Percentiles rank a stretch among this genome's conserved stretches.
phyloP scores from a whole-genome alignment of 192 early-diverging fungal genomes.

The Glomus cerebriforme region DNA sequence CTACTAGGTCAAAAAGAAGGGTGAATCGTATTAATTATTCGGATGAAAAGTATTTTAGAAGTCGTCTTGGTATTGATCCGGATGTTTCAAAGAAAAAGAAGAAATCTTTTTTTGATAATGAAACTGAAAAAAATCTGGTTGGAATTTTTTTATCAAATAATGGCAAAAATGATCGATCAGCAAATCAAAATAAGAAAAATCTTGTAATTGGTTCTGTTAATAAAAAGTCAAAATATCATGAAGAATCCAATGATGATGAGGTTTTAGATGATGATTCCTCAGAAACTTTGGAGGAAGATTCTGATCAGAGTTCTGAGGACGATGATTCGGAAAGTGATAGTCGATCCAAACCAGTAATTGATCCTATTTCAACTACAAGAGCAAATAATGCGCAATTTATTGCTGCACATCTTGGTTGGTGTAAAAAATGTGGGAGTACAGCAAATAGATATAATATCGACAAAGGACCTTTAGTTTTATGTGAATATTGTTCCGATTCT shows the following conservation, averaged over 20 bases:
- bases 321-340: neutral
- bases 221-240: neutral
- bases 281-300: neutral
- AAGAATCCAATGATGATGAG: neutral
- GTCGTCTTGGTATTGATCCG: neutral
- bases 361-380: neutral
- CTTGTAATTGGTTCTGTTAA: neutral
- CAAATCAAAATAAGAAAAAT: neutral
- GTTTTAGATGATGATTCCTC: too few species aligned
- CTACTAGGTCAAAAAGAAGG: neutral
- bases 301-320: neutral
- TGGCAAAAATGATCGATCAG: too few species aligned
- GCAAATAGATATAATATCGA: neutral
- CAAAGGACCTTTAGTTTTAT: conserved; percentile 35
- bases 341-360: neutral
- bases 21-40: conserved; percentile 3
- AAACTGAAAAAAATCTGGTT: neutral
- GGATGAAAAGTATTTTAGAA: conserved; percentile 7
- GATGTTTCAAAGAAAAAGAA: neutral
- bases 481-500: conserved; percentile 43
- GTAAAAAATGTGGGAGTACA: neutral
- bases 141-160: neutral
- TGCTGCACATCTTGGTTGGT: neutral
- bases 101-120: too few species aligned
- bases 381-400: conserved; percentile 3